Conservation (phyloP, 345 rosid species). For the Brassica carinata region DNA sequence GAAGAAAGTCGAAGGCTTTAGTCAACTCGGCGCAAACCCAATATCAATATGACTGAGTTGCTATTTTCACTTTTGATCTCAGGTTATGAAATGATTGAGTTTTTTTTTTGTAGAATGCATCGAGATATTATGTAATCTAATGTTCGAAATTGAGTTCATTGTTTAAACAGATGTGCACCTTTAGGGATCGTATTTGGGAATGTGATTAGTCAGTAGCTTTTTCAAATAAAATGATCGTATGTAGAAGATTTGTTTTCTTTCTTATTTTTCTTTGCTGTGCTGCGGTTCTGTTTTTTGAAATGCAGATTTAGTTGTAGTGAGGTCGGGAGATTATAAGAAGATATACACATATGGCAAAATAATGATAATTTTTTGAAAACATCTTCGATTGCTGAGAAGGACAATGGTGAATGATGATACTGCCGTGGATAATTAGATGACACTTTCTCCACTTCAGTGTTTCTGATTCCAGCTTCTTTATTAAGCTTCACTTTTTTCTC, state of each 20-base stretch:
- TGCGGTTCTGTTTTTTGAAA: neutral
- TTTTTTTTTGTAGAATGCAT: neutral
- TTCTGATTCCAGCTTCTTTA: neutral
- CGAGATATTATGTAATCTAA: neutral
- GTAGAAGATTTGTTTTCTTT: neutral
- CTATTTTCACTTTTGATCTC: neutral
- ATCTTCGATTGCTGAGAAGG: neutral
- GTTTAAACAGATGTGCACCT: neutral
- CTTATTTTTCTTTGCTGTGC: neutral
- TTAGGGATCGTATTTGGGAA: neutral
- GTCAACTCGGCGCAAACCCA: constrained; percentile 55
- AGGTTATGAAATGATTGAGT: neutral
- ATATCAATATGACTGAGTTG: neutral
- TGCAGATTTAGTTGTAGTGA: neutral
- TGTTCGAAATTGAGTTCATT: neutral
- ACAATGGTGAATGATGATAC: neutral
- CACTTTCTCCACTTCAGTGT: neutral
- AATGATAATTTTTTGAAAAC: neutral
- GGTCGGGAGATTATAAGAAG: neutral
- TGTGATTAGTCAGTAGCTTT: neutral
- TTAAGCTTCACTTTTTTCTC: neutral
- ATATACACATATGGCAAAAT: neutral
- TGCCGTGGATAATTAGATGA: neutral
- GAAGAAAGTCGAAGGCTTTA: constrained; percentile 40
- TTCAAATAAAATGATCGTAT: neutral